Base-by-base conservation (phyloP, 306 rosid species). In the Dalbergia oliveri region DNA sequence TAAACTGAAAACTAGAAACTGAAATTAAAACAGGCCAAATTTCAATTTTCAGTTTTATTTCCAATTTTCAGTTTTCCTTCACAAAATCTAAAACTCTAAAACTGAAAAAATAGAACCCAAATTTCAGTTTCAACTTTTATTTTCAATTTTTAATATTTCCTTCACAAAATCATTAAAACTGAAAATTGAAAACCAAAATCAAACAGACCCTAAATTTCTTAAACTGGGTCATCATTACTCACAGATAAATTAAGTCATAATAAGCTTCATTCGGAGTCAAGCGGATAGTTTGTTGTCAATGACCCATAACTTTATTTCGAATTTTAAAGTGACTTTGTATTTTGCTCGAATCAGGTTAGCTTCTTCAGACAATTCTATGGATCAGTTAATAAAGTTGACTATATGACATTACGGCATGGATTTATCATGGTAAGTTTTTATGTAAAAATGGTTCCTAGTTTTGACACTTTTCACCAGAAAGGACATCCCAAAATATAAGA, bases 331-430 rank as follows among this genome's bases (percentile, higher is more conserved):
- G 51, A 1, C 43, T 60, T 65, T n/a, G 8, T 47, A 14, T 66
- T 51, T 12, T 74, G 41, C 33, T 78, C 9, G 5, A 51, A 57
- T 41, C 84, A 94, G 99, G 91, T 84, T 70, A 86, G 97, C 77
- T 94, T 94, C 89, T 91, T 93, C 87, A 86, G 99, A 78, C 99
- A 94, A 77, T 93, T 94, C 81, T 41, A 63, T 62, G 86, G 85
- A 69, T 91, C 97, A n/a, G 88, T 91, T 47, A 79, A 84, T 8
- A 93, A 83, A 85, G 90, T 80, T 81, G 99, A 94, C 77, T 94
- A 94, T 86, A 43, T 86, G 75, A 80, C 94, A 18, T 72, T 94
- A 31, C 88, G 97, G 16, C 97, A 91, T 87, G 99, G 99, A 80
- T 94, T 94, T 80, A 86, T 94, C 66, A 77, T 10, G 85, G 99